phyloP scores from a whole-genome alignment of 495 filamentous ascomycete genomes.

The Xylaria longipes region DNA sequence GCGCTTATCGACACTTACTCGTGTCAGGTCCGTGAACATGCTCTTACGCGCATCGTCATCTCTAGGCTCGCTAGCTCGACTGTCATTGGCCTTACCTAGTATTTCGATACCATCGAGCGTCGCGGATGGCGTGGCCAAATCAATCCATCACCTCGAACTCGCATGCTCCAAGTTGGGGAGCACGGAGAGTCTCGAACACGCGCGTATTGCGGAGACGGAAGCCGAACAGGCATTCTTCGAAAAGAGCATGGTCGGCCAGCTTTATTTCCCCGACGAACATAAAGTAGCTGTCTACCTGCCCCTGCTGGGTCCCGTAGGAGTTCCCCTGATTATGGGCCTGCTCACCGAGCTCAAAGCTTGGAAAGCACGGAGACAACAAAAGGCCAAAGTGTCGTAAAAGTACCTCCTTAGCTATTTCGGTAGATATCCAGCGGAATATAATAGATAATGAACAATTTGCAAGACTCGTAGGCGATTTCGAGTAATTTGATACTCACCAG shows the following conservation, averaged over 20 bases:
- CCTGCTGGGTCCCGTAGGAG: constrained; percentile 87
- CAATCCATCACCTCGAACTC: constrained; percentile 73
- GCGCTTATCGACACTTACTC: constrained; percentile 80
- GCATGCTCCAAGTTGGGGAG: constrained; percentile 77
- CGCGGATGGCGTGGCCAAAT: constrained; percentile 81
- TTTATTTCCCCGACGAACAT: constrained; percentile 97
- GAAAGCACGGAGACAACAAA: constrained; percentile 51
- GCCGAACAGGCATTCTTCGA: constrained; percentile 97
- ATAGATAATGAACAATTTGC: constrained; percentile 11
- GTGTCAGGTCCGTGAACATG: constrained; percentile 84
- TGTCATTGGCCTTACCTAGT: constrained; percentile 82
- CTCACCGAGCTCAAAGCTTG: constrained; percentile 77
- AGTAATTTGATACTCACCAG: background rate
- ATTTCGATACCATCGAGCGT: constrained; percentile 91
- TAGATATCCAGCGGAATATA: constrained; percentile 6
- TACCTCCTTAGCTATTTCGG: background rate
- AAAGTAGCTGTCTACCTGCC: constrained; percentile 98
- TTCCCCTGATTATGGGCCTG: constrained; percentile 82
- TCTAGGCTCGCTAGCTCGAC: constrained; percentile 86
- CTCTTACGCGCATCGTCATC: constrained; percentile 91
- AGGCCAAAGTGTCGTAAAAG: constrained; percentile 37
- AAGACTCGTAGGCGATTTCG: background rate
- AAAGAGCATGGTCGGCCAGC: constrained; percentile 98
- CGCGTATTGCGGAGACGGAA: constrained; percentile 82
- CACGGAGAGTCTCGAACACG: constrained; percentile 69